A percentile compares a stretch with the other conserved stretches of the same genome.
These are phyloP conservation scores for Penicillium argentinense DNA, from an alignment of 495 filamentous ascomycete genomes.

Conservation along the genomic window DNA sequence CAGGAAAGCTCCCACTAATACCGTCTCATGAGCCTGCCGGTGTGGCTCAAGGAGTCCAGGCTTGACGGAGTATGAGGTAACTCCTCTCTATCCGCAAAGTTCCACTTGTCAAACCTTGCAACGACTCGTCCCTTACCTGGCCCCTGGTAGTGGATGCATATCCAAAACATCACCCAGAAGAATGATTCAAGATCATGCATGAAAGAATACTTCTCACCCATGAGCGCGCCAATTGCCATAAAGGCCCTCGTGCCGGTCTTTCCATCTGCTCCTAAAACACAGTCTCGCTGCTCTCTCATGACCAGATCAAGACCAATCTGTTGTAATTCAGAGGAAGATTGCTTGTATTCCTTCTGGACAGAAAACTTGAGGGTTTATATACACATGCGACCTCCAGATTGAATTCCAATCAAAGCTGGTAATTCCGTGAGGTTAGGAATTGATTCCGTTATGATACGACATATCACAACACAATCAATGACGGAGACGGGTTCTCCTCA, in stretches of 20 bases:
- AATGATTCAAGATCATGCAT: constrained; percentile 50
- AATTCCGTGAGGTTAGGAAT: too few relatives aligned
- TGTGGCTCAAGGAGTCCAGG: too few relatives aligned
- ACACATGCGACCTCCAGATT: too few relatives aligned
- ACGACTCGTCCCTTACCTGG: constrained; percentile 14
- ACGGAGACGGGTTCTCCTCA: constrained; percentile 27
- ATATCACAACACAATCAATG: constrained; percentile 26
- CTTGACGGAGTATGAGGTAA: too few relatives aligned
- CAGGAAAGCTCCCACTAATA: too few relatives aligned
- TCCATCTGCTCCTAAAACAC: constrained; percentile 19
- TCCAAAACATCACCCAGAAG: constrained; percentile 55
- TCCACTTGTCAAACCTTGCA: constrained; percentile 27
- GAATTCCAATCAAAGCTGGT: too few relatives aligned
- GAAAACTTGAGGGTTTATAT: too few relatives aligned
- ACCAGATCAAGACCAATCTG: constrained; percentile 39
- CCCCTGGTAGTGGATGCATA: constrained; percentile 42
- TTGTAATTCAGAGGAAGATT: too few relatives aligned
- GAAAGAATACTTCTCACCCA: constrained; percentile 23
- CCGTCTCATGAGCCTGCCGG: too few relatives aligned
- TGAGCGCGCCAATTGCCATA: constrained; percentile 28
- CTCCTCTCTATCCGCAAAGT: too few relatives aligned
- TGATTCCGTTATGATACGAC: too few relatives aligned
- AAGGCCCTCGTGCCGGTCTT: constrained; percentile 37
- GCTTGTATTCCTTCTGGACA: too few relatives aligned
- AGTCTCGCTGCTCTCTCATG: constrained; percentile 20